These are phyloP conservation scores for Chaetomium sp. DNA, from an alignment of 2,329 filamentous ascomycete species.

Conservation along the genomic window DNA sequence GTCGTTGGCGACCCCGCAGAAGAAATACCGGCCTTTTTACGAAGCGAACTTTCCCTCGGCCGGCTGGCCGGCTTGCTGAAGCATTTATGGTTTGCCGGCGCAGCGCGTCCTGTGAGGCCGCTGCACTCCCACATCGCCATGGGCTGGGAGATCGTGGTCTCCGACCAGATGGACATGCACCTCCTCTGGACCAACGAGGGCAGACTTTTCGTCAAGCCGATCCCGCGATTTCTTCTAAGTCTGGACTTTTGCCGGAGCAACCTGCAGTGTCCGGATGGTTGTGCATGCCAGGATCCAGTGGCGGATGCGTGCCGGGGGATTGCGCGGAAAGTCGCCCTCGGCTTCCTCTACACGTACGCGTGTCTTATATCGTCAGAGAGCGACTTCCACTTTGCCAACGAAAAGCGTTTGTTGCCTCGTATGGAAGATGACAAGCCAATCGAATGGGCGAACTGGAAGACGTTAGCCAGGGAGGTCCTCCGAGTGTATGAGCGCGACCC, in stretches of 20 bases:
- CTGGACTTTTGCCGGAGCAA: slow-evolving; percentile 20
- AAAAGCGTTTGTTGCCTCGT: slow-evolving; percentile 27
- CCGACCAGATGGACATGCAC: slow-evolving; percentile 35
- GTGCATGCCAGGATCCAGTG: slow-evolving; percentile 9
- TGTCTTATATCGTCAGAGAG: slow-evolving; percentile 30
- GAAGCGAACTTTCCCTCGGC: slow-evolving; percentile 23
- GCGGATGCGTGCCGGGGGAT: slow-evolving; percentile 8
- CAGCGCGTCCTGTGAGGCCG: slow-evolving; percentile 26
- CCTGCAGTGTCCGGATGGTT: slow-evolving; percentile 22
- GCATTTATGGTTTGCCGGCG: slow-evolving; percentile 27
- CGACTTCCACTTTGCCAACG: slow-evolving; percentile 31
- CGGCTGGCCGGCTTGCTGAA: slow-evolving; percentile 21
- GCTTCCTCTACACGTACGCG: slow-evolving; percentile 32
- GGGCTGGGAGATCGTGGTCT: slow-evolving; percentile 33
- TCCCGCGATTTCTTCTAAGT: slow-evolving; percentile 25
- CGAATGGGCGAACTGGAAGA: slow-evolving; percentile 28
- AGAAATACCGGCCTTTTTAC: slow-evolving; percentile 20
- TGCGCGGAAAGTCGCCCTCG: slow-evolving; percentile 24
- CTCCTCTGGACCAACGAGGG: slow-evolving; percentile 23
- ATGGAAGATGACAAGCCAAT: slow-evolving; percentile 21
- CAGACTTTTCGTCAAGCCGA: slow-evolving; percentile 24
- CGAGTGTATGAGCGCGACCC: slow-evolving; percentile 8
- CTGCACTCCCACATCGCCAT: slow-evolving; percentile 30
- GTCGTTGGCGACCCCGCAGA: slow-evolving; percentile 23
- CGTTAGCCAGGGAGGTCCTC: slow-evolving; percentile 26